Conservation (phyloP, 176 grass and related monocot genomes). For the sorghum (Sorghum bicolor) region DNA sequence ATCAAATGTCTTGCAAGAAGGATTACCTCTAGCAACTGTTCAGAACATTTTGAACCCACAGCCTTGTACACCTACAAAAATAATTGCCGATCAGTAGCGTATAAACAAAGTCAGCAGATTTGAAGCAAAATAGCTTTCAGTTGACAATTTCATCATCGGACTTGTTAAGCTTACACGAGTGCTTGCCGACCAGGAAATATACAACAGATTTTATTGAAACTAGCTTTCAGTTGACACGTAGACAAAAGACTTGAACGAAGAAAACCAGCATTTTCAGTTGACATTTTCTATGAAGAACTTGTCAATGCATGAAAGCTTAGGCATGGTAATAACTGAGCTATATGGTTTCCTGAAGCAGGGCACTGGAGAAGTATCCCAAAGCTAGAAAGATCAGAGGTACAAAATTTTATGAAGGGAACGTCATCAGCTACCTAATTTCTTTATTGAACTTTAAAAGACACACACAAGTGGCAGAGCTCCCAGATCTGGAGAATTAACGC, state of each 20-base stretch:
- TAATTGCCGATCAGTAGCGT: not conserved
- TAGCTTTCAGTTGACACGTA: not conserved
- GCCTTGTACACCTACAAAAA: slow-evolving; percentile 78
- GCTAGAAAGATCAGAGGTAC: not conserved
- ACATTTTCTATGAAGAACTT: not conserved
- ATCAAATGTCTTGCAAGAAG: not conserved
- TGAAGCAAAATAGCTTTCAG: not conserved
- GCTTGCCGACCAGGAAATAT: not conserved
- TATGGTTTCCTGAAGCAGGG: not conserved
- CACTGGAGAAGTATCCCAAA: not conserved
- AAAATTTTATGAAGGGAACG: not conserved
- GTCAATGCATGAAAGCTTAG: not conserved
- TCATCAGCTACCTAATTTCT: not conserved
- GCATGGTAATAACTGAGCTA: not conserved
- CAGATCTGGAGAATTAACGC: not conserved
- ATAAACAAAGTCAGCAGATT: not conserved
- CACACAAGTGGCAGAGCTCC: not conserved
- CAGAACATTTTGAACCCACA: slow-evolving; percentile 73
- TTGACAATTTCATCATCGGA: not conserved
- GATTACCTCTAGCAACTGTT: slow-evolving; percentile 79
- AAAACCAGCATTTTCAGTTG: not conserved
- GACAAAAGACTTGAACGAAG: not conserved
- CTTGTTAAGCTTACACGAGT: not conserved
- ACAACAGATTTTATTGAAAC: not conserved
- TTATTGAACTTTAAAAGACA: not conserved